phyloP scores from a whole-genome alignment of 2,329 filamentous ascomycete species.

The Trichoderma koningii region DNA sequence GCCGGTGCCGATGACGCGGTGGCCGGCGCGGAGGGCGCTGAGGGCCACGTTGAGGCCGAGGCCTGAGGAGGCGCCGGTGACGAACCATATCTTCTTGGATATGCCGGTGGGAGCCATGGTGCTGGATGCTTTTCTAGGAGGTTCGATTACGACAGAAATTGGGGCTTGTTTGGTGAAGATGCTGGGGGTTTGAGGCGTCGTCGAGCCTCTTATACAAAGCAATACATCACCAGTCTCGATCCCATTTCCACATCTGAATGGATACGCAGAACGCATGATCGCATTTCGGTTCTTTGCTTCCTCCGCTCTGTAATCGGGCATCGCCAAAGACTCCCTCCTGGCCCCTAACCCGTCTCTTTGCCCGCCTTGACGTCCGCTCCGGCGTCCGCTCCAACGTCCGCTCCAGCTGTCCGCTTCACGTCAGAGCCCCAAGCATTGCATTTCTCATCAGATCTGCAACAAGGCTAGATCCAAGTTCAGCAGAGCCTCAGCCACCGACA shows the following conservation, averaged over 20 bases:
- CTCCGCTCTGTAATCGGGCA: neutral
- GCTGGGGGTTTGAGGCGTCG: neutral
- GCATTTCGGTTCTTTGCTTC: neutral
- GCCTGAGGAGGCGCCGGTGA: conserved; percentile 51
- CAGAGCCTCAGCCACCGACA: neutral
- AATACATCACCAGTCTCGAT: neutral
- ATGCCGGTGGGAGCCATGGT: neutral
- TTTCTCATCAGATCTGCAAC: neutral
- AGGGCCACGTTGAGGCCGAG: conserved; percentile 50
- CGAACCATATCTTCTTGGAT: conserved; percentile 48
- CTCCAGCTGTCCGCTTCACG: neutral
- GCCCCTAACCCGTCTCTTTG: neutral
- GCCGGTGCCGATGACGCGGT: conserved; percentile 52
- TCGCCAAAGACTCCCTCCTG: too few species aligned
- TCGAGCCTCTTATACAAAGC: neutral
- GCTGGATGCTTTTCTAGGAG: too few species aligned
- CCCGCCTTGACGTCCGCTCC: neutral
- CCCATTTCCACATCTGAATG: neutral
- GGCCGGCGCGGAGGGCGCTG: conserved; percentile 45
- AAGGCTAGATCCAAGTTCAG: neutral
- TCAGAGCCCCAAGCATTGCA: neutral
- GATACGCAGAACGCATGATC: neutral
- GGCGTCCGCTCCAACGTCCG: neutral
- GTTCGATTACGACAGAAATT: neutral
- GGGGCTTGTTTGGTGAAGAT: neutral